Evolutionary conservation across 306 rosid genomes (phyloP).

Genomic region (Gastrolobium villosum): DNA sequence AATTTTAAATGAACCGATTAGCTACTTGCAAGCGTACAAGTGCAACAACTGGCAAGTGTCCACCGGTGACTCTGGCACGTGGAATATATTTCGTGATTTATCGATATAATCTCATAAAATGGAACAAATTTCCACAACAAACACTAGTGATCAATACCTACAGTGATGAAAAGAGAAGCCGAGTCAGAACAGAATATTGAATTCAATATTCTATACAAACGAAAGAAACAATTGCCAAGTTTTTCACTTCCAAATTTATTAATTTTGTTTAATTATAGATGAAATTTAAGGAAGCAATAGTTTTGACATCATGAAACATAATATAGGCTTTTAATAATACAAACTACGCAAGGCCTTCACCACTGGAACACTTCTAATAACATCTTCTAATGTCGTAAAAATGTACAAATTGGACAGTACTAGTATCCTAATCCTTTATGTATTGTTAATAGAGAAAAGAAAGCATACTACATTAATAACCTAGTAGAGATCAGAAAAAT

Average conservation of each 20-base stretch:
- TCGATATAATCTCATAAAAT: not conserved
- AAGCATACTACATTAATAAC: conserved; percentile 1
- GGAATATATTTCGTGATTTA: not conserved
- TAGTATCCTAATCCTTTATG: not conserved
- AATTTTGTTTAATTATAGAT: not conserved
- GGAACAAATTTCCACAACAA: not conserved
- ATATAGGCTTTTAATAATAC: too few relatives aligned
- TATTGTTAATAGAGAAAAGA: not conserved
- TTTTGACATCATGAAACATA: not conserved
- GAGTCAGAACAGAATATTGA: not conserved
- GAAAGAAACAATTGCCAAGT: not conserved
- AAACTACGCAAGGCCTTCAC: too few relatives aligned
- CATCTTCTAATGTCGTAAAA: not conserved
- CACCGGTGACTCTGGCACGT: too few relatives aligned
- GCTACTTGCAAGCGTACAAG: too few relatives aligned
- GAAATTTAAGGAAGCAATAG: not conserved
- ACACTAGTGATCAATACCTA: not conserved
- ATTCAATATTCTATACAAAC: too few relatives aligned
- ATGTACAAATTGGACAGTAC: conserved; percentile 1
- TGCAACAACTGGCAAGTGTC: too few relatives aligned
- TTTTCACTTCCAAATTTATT: not conserved
- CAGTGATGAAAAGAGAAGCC: not conserved
- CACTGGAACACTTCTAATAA: not conserved
- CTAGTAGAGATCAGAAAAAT: conserved; percentile 37
- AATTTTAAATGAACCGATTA: too few relatives aligned